Evolutionary conservation across 129 eudicot species (phyloP), one percentile per base, ranked within the genome.

Genomic region (Flaveria ramosissima): DNA sequence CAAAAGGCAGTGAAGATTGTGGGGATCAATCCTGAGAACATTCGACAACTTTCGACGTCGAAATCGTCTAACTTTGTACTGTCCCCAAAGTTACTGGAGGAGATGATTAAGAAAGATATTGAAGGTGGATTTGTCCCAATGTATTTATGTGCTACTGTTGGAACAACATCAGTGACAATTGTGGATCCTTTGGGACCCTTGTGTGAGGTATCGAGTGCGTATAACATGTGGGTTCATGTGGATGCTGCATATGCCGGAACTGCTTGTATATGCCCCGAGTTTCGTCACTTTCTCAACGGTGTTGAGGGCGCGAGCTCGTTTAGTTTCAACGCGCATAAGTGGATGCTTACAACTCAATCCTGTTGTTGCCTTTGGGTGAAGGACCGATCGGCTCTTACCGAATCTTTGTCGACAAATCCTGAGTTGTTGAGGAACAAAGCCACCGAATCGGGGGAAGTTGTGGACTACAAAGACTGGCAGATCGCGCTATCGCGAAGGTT

Each of bases 301-400:
- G 78, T 82, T 1, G 81, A 82, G 36, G 36, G 47, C 1, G 85
- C 70, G n/a, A 78, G 63, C 32, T 82, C 85, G 0, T 45, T 61
- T 4, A 82, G 85, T 47, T 61, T 76, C 4, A 66, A 65, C 12
- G 68, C 82, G 4, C 85, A 82, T 61, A 82, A 82, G 53, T 82
- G 85, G 85, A n/a, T 82, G 36, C 47, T 82, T 1, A 82, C 75
- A 15, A 7, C 24, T 9, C 39, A 61, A 0, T 73, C 70, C 45
- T 76, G 85, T 46, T 76, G 81, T 24, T 82, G 85, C 78, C 73
- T 82, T 20, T 82, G 77, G 77, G 81, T 82, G 17, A 70, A 76
- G n/a, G 53, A 82, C 74, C 57, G 2, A 50, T 15, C 1, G 20
- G 17, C 59, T 20, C 73, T 82, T 27, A 55, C 67, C 9, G 30